Base-by-base conservation (phyloP, 371 early-diverging fungal genomes). In the Amoeboradix gromovi region DNA sequence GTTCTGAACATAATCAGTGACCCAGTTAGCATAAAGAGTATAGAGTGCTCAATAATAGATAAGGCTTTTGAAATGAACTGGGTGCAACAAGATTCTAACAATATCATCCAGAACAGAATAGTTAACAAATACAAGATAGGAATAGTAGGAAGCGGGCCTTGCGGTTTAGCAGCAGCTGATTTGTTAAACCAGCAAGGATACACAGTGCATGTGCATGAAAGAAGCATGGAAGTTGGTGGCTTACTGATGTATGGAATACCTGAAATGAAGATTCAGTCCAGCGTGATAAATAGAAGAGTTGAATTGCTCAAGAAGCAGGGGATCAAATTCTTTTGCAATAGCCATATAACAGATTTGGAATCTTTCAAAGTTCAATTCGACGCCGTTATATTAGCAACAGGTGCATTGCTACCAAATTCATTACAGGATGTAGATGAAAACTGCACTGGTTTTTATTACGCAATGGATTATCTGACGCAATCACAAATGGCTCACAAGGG, bases 221-320 rank as follows among this genome's bases (percentile, higher is more conserved):
- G 94, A 70, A 90, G 92, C 70, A 94, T 94, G 72, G 86, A 91
- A 70, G 82, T 87, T 71, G 96, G 96, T 75, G 96, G 96, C 69
- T 78, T 95, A 68, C 80, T 95, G 73, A 90, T 90, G 85, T 95
- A 95, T 76, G 96, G 96, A 73, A 95, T 95, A 71, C 96, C 96
- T 70, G 94, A 95, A 81, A 95, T 95, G 96, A 95, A 95, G 83
- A 85, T 95, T 30, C 94, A 95, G 79, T 94, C 93, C 83, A 80
- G 80, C 69, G 74, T 91, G 70, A 93, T 95, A 31, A 87, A 90
- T 74, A 84, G 96, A 66, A 88, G 96, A 72, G 78, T 92, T 68
- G 89, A 94, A 71, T 83, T 92, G 72, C 77, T 95, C 78, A 87
- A 84, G 1, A 86, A 85, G 5, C 94, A 95, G 78, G 96, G 70